phyloP scores from a whole-genome alignment of 2,329 filamentous ascomycete genomes.

The Ceratocystis diversiconidia region DNA sequence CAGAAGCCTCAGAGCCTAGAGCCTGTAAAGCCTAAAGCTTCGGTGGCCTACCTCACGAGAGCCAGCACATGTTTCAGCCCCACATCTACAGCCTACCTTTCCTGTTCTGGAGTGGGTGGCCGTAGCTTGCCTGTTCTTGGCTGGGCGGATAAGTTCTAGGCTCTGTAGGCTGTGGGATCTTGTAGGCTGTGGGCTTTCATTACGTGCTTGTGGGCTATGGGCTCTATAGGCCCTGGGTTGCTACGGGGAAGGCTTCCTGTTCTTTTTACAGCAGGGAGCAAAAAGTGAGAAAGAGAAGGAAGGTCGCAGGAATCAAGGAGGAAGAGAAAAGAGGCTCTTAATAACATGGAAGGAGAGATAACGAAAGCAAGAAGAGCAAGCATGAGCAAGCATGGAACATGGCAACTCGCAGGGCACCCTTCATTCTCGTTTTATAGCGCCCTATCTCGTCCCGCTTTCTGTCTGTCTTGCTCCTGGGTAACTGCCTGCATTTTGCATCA shows the following conservation, averaged over 20 bases:
- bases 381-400: neutral
- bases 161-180: neutral
- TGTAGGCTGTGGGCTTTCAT: neutral
- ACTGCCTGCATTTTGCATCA: neutral
- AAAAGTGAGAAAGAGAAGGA: neutral
- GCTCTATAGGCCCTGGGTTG: slow-evolving; percentile 1
- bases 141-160: neutral
- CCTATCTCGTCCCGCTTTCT: neutral
- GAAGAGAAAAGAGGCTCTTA: slow-evolving; percentile 6
- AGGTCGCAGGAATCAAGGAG: neutral
- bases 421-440: neutral
- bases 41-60: neutral
- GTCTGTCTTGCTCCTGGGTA: neutral
- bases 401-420: neutral
- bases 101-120: neutral
- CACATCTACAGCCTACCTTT: neutral
- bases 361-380: neutral
- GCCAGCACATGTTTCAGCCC: neutral
- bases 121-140: neutral
- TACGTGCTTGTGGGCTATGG: neutral
- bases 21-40: neutral
- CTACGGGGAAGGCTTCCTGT: neutral
- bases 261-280: neutral
- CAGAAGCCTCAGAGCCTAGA: neutral
- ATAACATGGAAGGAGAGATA: neutral